Conservation (phyloP, 352 stramenopile genomes). For the Globisporangium echinulatum region DNA sequence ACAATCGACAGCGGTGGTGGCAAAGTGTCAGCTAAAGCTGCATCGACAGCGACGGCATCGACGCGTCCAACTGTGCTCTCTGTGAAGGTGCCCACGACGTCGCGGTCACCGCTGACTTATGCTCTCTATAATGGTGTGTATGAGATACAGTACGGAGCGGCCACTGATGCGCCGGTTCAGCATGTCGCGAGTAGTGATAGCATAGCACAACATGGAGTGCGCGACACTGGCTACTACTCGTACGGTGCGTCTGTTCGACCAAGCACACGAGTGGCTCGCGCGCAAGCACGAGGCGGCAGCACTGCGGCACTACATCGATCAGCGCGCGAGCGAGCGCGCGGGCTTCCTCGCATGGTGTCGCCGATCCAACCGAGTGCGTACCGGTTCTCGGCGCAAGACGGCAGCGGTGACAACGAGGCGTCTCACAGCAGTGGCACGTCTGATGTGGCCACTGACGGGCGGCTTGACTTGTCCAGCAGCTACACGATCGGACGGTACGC, state of each 20-base stretch:
- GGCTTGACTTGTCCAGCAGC: neutral
- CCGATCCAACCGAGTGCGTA: conserved; percentile 4
- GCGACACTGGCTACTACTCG: neutral
- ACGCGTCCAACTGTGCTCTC: too few species aligned
- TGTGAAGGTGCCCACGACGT: too few species aligned
- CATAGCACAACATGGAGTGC: neutral
- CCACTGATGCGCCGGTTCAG: too few species aligned
- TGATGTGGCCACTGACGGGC: neutral
- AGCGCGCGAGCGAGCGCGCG: conserved; percentile 1
- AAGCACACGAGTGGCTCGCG: neutral
- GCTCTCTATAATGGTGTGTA: too few species aligned
- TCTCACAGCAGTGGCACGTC: neutral
- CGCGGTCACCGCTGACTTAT: too few species aligned
- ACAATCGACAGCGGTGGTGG: too few species aligned
- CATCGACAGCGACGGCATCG: too few species aligned
- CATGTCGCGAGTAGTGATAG: neutral
- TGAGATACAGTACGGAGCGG: too few species aligned
- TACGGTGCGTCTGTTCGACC: neutral
- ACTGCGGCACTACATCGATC: neutral
- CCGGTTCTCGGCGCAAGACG: neutral
- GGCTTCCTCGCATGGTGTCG: conserved; percentile 9
- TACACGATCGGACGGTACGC: too few species aligned
- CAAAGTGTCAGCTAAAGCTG: too few species aligned
- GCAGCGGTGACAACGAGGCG: neutral
- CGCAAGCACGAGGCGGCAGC: neutral